Evolutionary conservation across 192 early-diverging fungal species (phyloP), one percentile per base, ranked within the genome.

Genomic region (Coemansia nantahalensis): DNA sequence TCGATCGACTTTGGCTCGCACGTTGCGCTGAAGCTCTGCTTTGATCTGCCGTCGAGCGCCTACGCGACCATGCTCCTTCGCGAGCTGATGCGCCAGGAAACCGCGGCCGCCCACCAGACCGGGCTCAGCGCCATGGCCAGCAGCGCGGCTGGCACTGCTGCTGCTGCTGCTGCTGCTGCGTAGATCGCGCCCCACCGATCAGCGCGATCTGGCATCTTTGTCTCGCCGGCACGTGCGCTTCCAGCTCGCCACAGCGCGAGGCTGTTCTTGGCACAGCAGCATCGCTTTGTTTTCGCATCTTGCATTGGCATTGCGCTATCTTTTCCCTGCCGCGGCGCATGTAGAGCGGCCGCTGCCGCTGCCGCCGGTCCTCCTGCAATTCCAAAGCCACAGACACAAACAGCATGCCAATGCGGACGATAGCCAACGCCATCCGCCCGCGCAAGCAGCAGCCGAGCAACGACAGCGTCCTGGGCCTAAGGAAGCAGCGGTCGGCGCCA

Each of bases 31-130:
- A 72, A 86, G 36, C 59, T 94, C 14, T 74, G 83, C 26, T 83
- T 99, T 53, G 89, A 87, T 16, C 75, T 99, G 42, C 70, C 65
- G 24, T 80, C 90, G 2, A 92, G 90, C 35, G 82, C 88, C 30
- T 99, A 99, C 64, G 97, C 97, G 2, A 99, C 97, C 0, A 97
- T 99, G 94, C 84, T 87, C n/a, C 67, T 99, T 48, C 81, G 95
- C 16, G 97, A 99, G 65, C 68, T 96, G 18, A 86, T 86, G 62
- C 80, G 83, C 36, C 54, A 78, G 40, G 81, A 84, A 32, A 86
- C 87, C 10, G 79, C 82, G 8, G 50, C 82, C 2, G 74, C 62
- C 2, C 71, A 74, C 51, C 84, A 88, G 66, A 41, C 57, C 10
- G 50, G 41, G 33, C 40, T 75, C 33, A 79, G 77, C 46, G 35